Evolutionary conservation across 345 rosid species (phyloP).

Genomic region (Pistacia vera): DNA sequence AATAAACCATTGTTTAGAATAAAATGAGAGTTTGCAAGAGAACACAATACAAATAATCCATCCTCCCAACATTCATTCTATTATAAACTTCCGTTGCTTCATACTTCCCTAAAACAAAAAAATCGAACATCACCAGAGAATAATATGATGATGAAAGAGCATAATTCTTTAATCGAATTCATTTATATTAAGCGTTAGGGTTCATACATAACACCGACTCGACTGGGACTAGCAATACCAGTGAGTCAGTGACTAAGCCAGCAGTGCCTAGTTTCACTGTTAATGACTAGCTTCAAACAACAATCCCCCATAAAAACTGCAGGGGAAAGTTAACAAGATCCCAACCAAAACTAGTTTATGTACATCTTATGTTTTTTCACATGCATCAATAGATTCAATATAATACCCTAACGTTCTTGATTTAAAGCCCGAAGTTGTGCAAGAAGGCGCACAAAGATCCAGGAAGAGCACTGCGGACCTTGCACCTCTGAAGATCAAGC

Average conservation of each 20-base stretch:
- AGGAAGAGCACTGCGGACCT: slow-evolving; percentile 90
- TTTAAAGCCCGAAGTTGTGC: slow-evolving; percentile 78
- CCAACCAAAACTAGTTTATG: slow-evolving; percentile 17
- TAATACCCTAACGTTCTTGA: slow-evolving; percentile 13
- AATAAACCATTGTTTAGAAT: too few relatives aligned
- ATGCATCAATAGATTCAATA: slow-evolving; percentile 18
- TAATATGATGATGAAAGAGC: background rate
- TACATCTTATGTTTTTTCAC: slow-evolving; percentile 32
- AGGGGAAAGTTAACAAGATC: slow-evolving; percentile 18
- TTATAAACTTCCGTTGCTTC: background rate
- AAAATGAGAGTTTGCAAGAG: too few relatives aligned
- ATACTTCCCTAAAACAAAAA: background rate
- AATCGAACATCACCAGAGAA: background rate
- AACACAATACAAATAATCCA: too few relatives aligned
- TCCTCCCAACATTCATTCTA: too few relatives aligned
- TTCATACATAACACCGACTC: too few relatives aligned
- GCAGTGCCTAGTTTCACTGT: too few relatives aligned
- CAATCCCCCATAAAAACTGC: slow-evolving; percentile 23
- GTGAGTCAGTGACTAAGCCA: too few relatives aligned
- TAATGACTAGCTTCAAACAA: slow-evolving; percentile 17
- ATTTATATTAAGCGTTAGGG: background rate
- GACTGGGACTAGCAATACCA: too few relatives aligned
- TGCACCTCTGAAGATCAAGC: slow-evolving; percentile 83
- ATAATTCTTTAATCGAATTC: slow-evolving; percentile 13
- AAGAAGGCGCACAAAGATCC: slow-evolving; percentile 91